Conservation (phyloP, 805 yeast species). For the Wickerhamomyces chaumierensis region DNA sequence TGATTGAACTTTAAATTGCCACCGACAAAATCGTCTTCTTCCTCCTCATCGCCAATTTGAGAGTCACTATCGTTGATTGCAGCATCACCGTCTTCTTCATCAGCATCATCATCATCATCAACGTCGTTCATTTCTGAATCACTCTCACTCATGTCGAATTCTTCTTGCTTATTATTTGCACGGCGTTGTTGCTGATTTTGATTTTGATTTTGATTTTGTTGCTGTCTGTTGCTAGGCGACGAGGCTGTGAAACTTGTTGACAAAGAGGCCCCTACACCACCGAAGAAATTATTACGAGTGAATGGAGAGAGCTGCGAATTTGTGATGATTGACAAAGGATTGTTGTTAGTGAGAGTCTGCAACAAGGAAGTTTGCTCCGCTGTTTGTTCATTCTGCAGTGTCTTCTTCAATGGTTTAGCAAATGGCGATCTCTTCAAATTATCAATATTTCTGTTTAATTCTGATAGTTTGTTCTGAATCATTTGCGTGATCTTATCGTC, state of each 20-base stretch:
- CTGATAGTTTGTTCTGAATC: slow-evolving; percentile 5
- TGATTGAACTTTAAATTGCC: background rate
- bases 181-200: slow-evolving; percentile 2
- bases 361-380: background rate
- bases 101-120: slow-evolving; percentile 14
- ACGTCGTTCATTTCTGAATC: slow-evolving; percentile 19
- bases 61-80: background rate
- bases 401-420: slow-evolving; percentile 2
- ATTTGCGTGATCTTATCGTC: slow-evolving; percentile 3
- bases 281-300: slow-evolving; percentile 11
- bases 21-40: background rate
- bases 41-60: background rate
- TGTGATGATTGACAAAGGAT: slow-evolving; percentile 1
- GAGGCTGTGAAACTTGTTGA: too few species aligned
- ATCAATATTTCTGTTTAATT: slow-evolving; percentile 10
- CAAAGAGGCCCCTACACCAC: background rate
- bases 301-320: slow-evolving; percentile 14
- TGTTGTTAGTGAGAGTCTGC: background rate
- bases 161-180: slow-evolving; percentile 3
- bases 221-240: too few species aligned
- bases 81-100: too few species aligned
- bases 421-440: slow-evolving; percentile 5
- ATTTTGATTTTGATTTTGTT: background rate
- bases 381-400: background rate
- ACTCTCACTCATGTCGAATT: slow-evolving; percentile 12